These are phyloP conservation scores for Symmetrospora coprosmae DNA, from an alignment of 768 basidiomycete species.

Conservation along the genomic window DNA sequence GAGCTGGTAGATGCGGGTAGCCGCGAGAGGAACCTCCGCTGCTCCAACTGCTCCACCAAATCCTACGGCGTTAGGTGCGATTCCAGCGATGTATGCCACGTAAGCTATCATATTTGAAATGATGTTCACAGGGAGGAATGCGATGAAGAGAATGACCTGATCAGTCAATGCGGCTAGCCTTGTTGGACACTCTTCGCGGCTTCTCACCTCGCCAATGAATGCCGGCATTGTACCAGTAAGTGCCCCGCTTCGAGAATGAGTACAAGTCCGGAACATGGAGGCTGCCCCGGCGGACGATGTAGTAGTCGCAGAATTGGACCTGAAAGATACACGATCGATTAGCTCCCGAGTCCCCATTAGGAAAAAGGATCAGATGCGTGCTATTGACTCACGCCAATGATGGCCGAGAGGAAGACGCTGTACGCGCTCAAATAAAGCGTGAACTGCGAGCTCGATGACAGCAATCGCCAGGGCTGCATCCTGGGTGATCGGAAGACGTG, in stretches of 20 bases:
- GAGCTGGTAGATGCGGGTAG: constrained; percentile 59
- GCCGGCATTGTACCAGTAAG: constrained; percentile 41
- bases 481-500: constrained; percentile 11
- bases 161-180: constrained; percentile 52
- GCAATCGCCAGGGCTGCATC: constrained; percentile 42
- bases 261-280: constrained; percentile 63
- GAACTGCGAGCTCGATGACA: constrained; percentile 45
- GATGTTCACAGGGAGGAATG: too few species aligned
- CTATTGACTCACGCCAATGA: constrained; percentile 53
- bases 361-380: not conserved
- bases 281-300: constrained; percentile 54
- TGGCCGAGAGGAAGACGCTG: constrained; percentile 64
- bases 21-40: constrained; percentile 48
- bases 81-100: constrained; percentile 53
- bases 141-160: too few species aligned
- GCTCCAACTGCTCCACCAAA: constrained; percentile 60
- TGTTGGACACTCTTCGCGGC: not conserved
- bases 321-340: not conserved
- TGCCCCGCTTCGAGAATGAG: constrained; percentile 37
- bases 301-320: constrained; percentile 60
- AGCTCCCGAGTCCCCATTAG: not conserved
- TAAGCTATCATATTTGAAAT: constrained; percentile 57
- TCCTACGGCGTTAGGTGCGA: constrained; percentile 67
- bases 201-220: not conserved
- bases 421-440: constrained; percentile 70